Percentiles rank a stretch among this genome's conserved stretches.
Conservation (phyloP, 257 asterid genomes). For the Ocimum tenuiflorum region DNA sequence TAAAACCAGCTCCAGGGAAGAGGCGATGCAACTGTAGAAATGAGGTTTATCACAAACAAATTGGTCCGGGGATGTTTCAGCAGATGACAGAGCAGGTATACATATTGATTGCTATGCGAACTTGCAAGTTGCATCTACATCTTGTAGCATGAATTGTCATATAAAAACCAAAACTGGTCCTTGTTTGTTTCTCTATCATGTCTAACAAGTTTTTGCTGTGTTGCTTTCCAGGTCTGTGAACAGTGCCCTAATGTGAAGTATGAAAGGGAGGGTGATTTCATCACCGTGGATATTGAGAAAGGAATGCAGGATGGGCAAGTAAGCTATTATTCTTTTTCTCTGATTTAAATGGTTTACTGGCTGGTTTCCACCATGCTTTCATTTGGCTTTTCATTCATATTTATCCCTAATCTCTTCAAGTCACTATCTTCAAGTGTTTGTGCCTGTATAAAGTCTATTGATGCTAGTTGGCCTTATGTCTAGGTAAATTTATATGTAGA, state of each 20-base stretch:
- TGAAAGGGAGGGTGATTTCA: constrained; percentile 83
- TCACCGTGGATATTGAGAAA: constrained; percentile 95
- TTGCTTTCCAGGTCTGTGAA: constrained; percentile 71
- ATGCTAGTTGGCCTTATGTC: background rate
- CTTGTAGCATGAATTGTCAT: background rate
- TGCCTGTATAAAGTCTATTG: background rate
- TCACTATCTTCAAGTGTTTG: background rate
- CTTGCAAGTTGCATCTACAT: constrained; percentile 3
- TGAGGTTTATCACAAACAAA: constrained; percentile 96
- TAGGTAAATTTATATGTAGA: background rate
- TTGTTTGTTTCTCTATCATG: constrained; percentile 6
- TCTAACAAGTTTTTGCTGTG: background rate
- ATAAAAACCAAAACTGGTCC: background rate
- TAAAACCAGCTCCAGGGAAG: constrained; percentile 94
- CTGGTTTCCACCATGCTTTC: background rate
- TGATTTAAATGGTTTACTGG: background rate
- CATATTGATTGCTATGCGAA: constrained; percentile 1
- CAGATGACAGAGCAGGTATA: constrained; percentile 98
- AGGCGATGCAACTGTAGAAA: constrained; percentile 95
- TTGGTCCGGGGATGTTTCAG: constrained; percentile 99
- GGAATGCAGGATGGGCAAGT: constrained; percentile 99
- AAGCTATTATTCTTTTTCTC: constrained; percentile 7
- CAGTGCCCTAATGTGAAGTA: constrained; percentile 92
- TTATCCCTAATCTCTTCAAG: background rate
- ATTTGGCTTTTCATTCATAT: background rate